Evolutionary conservation across 23 red algal species (phyloP).

Genomic region (Agarophyton chilense): DNA sequence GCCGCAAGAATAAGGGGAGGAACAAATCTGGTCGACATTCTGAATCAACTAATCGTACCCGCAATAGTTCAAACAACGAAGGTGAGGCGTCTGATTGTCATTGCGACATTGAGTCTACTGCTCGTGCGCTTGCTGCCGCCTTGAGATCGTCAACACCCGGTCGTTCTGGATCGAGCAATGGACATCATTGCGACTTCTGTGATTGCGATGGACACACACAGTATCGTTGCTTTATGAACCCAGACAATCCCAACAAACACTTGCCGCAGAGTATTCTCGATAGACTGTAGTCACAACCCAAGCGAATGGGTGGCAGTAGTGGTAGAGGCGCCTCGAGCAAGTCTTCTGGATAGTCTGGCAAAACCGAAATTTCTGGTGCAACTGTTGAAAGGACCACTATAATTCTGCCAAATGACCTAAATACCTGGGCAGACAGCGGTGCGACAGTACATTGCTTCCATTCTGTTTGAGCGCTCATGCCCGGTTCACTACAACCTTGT

Average conservation of each 20-base stretch:
- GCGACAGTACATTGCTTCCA: too few species aligned
- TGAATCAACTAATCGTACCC: neutral
- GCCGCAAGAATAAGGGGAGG: too few species aligned
- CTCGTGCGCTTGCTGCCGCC: too few species aligned
- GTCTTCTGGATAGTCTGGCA: neutral
- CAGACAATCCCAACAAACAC: conserved; percentile 21
- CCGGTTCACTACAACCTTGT: neutral
- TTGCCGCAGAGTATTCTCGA: neutral
- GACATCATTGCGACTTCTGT: conserved; percentile 15
- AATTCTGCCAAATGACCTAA: conserved; percentile 7
- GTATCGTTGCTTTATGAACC: conserved; percentile 20
- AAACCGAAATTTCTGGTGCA: neutral
- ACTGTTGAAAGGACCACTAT: conserved; percentile 31
- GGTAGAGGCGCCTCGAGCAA: too few species aligned
- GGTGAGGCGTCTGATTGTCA: neutral
- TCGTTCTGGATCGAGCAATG: neutral
- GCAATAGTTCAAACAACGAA: neutral
- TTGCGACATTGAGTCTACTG: too few species aligned
- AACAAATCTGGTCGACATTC: neutral
- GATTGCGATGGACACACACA: conserved; percentile 23
- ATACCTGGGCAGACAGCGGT: conserved; percentile 29
- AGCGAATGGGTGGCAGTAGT: neutral
- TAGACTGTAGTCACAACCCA: neutral
- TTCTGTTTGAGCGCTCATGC: neutral
- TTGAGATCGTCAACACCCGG: too few species aligned